phyloP scores from a whole-genome alignment of 1,139 yeast genomes.

The Yamadazyma diospyri region DNA sequence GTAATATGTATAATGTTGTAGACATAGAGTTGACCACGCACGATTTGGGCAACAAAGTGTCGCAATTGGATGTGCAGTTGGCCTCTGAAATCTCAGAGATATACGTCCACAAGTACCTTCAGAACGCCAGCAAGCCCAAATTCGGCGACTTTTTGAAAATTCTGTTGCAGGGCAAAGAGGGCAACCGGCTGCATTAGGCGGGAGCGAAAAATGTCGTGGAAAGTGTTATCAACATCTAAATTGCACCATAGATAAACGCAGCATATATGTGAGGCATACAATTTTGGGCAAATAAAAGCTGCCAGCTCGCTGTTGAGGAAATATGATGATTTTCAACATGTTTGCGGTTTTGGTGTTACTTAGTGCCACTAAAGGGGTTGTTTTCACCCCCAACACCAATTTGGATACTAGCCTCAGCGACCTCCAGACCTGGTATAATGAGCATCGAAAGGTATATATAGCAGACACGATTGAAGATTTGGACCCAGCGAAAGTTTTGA shows the following conservation, averaged over 20 bases:
- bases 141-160: conserved; percentile 7
- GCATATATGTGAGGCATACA: neutral
- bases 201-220: no score
- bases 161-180: neutral
- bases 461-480: conserved; percentile 15
- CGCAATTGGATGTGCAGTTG: conserved; percentile 56
- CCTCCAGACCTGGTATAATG: conserved; percentile 6
- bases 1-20: conserved; percentile 61
- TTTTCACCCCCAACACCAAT: conserved; percentile 6
- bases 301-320: no score
- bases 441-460: conserved; percentile 6
- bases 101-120: conserved; percentile 7
- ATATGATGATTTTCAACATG: no score
- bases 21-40: conserved; percentile 62
- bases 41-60: conserved; percentile 53
- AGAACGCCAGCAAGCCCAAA: conserved; percentile 5
- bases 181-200: no score
- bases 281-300: neutral
- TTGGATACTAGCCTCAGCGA: conserved; percentile 4
- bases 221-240: no score
- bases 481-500: conserved; percentile 13
- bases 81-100: conserved; percentile 37
- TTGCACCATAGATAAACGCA: no score
- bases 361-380: neutral
- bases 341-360: no score